phyloP scores from a whole-genome alignment of 1,284 basidiomycete species.

The Puccinia novopanici region DNA sequence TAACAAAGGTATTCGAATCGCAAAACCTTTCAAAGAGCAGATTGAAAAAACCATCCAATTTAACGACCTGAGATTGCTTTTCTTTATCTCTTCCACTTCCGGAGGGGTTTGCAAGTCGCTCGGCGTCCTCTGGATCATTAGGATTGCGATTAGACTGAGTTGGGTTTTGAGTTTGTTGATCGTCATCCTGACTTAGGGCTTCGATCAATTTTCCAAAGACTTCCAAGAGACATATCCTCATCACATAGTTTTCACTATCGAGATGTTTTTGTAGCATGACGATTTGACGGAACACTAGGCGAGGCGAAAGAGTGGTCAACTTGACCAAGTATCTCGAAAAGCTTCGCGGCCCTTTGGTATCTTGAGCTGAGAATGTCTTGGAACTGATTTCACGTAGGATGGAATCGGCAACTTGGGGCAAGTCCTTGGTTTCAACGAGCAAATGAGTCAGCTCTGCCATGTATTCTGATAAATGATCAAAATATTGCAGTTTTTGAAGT shows the following conservation, averaged over 20 bases:
- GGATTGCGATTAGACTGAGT: conserved; percentile 67
- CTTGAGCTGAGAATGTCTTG: conserved; percentile 75
- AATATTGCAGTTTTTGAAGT: conserved; percentile 88
- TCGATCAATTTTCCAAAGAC: conserved; percentile 58
- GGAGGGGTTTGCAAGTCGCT: conserved; percentile 1
- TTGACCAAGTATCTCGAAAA: conserved; percentile 83
- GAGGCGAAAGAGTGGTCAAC: conserved; percentile 78
- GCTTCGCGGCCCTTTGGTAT: conserved; percentile 81
- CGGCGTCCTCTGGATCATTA: conserved; percentile 57
- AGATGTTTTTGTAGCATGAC: conserved; percentile 79
- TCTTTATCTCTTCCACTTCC: conserved; percentile 62
- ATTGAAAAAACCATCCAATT: conserved; percentile 79
- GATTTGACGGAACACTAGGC: conserved; percentile 87
- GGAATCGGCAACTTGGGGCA: conserved; percentile 84
- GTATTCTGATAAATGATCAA: conserved; percentile 88
- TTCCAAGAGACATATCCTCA: conserved; percentile 68
- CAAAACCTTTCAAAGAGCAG: conserved; percentile 81
- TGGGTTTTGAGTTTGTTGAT: conserved; percentile 77
- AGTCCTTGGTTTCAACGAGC: conserved; percentile 83
- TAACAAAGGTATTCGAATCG: conserved; percentile 87
- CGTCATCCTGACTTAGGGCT: conserved; percentile 74
- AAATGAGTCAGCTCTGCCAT: conserved; percentile 86
- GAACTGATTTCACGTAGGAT: conserved; percentile 75
- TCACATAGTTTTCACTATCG: conserved; percentile 94
- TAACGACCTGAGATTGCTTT: conserved; percentile 70